phyloP scores from a whole-genome alignment of 495 filamentous ascomycete species.

The Ascobolus immersus region DNA sequence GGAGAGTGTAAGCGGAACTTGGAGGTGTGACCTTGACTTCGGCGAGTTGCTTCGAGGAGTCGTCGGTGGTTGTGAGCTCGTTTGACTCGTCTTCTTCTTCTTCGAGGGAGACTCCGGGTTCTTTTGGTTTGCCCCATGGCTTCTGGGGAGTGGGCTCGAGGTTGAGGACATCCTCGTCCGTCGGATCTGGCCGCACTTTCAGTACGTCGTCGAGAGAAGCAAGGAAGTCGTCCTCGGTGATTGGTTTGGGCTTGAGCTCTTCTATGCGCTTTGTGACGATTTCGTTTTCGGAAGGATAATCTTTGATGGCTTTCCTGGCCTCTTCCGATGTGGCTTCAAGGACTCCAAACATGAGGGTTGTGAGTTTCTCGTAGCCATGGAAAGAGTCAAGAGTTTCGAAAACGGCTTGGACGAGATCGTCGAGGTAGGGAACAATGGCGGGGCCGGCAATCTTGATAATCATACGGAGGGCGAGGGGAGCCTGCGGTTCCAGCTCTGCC shows the following conservation, averaged over 20 bases:
- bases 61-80: no score
- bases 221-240: constrained; percentile 6
- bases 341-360: constrained; percentile 63
- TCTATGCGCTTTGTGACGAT: constrained; percentile 1
- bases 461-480: constrained; percentile 77
- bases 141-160: constrained; percentile 6
- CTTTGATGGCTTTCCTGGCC: constrained; percentile 33
- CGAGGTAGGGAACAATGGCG: constrained; percentile 58
- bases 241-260: constrained; percentile 14
- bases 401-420: constrained; percentile 69
- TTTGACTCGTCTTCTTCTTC: no score
- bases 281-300: not conserved
- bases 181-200: not conserved
- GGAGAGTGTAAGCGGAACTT: no score
- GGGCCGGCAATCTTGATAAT: constrained; percentile 75
- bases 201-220: not conserved
- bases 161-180: not conserved
- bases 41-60: no score
- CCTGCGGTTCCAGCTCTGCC: constrained; percentile 73
- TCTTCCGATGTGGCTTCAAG: constrained; percentile 60
- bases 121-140: constrained; percentile 9
- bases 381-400: constrained; percentile 79
- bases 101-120: no score
- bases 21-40: no score
- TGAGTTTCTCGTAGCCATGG: constrained; percentile 73